Base-by-base conservation (phyloP, 2,329 filamentous ascomycete species). In the Phaeoacremonium minimum region DNA sequence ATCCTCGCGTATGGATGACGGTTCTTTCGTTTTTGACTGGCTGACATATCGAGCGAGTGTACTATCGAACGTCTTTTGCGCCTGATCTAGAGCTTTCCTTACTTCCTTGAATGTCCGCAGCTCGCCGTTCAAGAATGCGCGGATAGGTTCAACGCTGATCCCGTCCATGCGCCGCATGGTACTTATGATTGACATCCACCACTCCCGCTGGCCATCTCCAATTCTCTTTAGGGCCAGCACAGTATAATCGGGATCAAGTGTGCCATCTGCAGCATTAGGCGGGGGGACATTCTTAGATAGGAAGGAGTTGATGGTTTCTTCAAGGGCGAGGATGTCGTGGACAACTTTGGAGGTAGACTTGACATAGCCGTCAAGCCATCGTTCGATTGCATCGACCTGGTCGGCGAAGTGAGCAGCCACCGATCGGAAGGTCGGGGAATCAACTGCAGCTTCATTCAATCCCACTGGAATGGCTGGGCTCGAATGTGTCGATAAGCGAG, bases 231-330 rank as follows among this genome's bases (percentile, higher is more conserved):
- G 77, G 13, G 90, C 89, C 43, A 95, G 71, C 32, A 95, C 71
- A 0, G 90, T 93, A 60, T 97, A 97, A 64, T 98, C 93, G 64
- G 95, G 89, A 57, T 98, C 93, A 54, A 98, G 73, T 36, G 91
- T 77, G 36, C 85, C 84, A 60, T 96, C 90, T 41, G 85, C 87
- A 38, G 89, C 72, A 37, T 81, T 76, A 15, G 76, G 61, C 5
- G 85, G 83, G 17, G 87, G 87, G n/a, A 83, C 75, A 18, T 87
- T 83, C 47, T 85, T 83, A 42, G 79, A 68, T 14, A 96, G 70
- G 55, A 93, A 93, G 37, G 68, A 71, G 57, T 85, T 85, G 51
- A 96, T 81, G 8, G 85, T 76, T 38, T 83, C 78, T 56, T 98
- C 93, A 46, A 98, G 75, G 3, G 78, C 75, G 34, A 78, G 70